Evolutionary conservation across 495 filamentous ascomycete genomes (phyloP).

Genomic region (Cudoniella acicularis): DNA sequence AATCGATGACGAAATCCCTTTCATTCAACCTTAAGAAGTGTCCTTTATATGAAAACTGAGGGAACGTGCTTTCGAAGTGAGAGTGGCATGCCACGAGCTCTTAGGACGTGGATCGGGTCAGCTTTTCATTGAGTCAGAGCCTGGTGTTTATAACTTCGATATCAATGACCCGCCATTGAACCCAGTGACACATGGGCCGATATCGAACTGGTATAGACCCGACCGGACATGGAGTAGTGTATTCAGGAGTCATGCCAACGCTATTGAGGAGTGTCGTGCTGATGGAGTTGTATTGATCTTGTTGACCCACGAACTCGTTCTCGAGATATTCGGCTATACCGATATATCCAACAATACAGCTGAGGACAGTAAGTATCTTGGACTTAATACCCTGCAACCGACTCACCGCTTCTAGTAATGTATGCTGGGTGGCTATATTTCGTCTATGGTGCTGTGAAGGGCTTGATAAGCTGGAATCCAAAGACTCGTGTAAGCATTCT

Average conservation of each 20-base stretch:
- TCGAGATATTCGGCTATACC: slow-evolving; percentile 39
- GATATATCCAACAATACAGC: slow-evolving; percentile 30
- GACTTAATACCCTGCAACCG: background rate
- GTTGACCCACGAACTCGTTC: slow-evolving; percentile 36
- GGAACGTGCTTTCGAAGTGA: slow-evolving; percentile 37
- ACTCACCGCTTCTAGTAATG: slow-evolving; percentile 28
- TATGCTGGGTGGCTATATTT: slow-evolving; percentile 37
- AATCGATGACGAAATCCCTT: slow-evolving; percentile 27
- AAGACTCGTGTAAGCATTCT: background rate
- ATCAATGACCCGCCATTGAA: slow-evolving; percentile 36
- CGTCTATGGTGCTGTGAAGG: background rate
- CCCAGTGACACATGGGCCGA: slow-evolving; percentile 38
- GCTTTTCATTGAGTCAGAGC: slow-evolving; percentile 28
- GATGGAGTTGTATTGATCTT: slow-evolving; percentile 41
- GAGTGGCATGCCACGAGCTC: slow-evolving; percentile 42
- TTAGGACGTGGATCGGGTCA: slow-evolving; percentile 42
- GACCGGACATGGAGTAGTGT: slow-evolving; percentile 46
- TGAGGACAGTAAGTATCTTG: slow-evolving; percentile 27
- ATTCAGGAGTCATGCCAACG: slow-evolving; percentile 41
- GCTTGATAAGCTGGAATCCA: background rate
- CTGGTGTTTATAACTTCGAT: slow-evolving; percentile 46
- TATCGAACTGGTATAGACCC: slow-evolving; percentile 41
- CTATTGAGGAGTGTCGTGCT: slow-evolving; percentile 47
- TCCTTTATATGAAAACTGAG: slow-evolving; percentile 39
- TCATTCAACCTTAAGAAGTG: slow-evolving; percentile 38